These are phyloP conservation scores for Diaporthe citri DNA, from an alignment of 2,329 filamentous ascomycete genomes.

Conservation along the genomic window DNA sequence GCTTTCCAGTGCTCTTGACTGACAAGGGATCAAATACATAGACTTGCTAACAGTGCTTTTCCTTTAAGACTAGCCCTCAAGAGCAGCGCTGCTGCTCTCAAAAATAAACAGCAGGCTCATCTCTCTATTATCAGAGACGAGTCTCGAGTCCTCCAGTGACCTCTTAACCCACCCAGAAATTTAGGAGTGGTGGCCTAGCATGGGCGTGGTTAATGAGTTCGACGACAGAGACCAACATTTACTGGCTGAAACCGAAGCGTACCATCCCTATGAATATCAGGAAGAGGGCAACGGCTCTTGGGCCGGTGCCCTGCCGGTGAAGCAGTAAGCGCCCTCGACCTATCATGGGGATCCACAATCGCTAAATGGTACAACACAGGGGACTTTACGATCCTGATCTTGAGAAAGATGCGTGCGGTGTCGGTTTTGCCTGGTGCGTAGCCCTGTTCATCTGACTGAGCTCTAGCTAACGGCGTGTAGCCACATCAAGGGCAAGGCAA, in stretches of 20 bases:
- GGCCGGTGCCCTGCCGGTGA: conserved; percentile 95
- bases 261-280: conserved; percentile 86
- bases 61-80: conserved; percentile 4
- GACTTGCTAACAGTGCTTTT: neutral
- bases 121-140: conserved; percentile 29
- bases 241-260: conserved; percentile 70
- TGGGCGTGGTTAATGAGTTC: conserved; percentile 75
- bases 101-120: conserved; percentile 31
- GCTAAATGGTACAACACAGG: conserved; percentile 48
- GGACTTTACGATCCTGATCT: conserved; percentile 96
- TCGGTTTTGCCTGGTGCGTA: conserved; percentile 94
- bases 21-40: neutral
- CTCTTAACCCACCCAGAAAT: conserved; percentile 32
- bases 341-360: conserved; percentile 8
- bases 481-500: conserved; percentile 96
- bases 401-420: conserved; percentile 99
- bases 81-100: conserved; percentile 41
- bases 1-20: neutral
- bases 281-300: conserved; percentile 87
- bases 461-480: conserved; percentile 57
- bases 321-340: conserved; percentile 73
- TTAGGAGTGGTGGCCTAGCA: conserved; percentile 70
- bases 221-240: conserved; percentile 75
- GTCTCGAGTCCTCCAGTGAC: conserved; percentile 30
- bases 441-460: neutral